Evolutionary conservation across 2,329 filamentous ascomycete genomes (phyloP).

Genomic region (Fusarium goolgardi): DNA sequence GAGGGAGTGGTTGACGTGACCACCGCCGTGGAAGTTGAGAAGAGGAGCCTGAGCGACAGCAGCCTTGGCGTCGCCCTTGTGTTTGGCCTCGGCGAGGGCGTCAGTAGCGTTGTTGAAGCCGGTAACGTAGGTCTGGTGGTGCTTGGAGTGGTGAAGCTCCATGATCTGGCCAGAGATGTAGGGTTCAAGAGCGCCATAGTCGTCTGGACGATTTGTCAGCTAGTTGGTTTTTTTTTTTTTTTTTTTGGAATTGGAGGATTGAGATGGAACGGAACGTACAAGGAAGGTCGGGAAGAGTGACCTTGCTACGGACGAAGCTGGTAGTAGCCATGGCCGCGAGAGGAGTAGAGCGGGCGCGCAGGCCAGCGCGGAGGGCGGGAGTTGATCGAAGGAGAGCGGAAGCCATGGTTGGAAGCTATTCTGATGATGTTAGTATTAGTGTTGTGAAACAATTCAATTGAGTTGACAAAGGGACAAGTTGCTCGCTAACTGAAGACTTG

Average conservation of each 20-base stretch:
- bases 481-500: background rate
- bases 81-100: slow-evolving; percentile 73
- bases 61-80: slow-evolving; percentile 68
- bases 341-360: slow-evolving; percentile 73
- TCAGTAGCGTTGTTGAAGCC: slow-evolving; percentile 84
- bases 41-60: slow-evolving; percentile 63
- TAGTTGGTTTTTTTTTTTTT: background rate
- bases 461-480: background rate
- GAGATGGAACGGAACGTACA: slow-evolving; percentile 51
- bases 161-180: slow-evolving; percentile 90
- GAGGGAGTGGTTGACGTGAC: slow-evolving; percentile 86
- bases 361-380: slow-evolving; percentile 74
- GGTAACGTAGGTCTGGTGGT: slow-evolving; percentile 94
- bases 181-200: slow-evolving; percentile 94
- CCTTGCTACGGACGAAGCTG: slow-evolving; percentile 86
- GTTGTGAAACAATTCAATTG: background rate
- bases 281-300: slow-evolving; percentile 88
- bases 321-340: slow-evolving; percentile 75
- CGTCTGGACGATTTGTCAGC: slow-evolving; percentile 68
- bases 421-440: background rate
- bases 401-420: slow-evolving; percentile 69
- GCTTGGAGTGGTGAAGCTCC: slow-evolving; percentile 94
- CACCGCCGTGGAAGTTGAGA: slow-evolving; percentile 85
- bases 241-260: background rate
- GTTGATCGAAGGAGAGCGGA: slow-evolving; percentile 78